Conservation (phyloP, 2,329 filamentous ascomycete genomes). For the Teratosphaeriaceae sp. region DNA sequence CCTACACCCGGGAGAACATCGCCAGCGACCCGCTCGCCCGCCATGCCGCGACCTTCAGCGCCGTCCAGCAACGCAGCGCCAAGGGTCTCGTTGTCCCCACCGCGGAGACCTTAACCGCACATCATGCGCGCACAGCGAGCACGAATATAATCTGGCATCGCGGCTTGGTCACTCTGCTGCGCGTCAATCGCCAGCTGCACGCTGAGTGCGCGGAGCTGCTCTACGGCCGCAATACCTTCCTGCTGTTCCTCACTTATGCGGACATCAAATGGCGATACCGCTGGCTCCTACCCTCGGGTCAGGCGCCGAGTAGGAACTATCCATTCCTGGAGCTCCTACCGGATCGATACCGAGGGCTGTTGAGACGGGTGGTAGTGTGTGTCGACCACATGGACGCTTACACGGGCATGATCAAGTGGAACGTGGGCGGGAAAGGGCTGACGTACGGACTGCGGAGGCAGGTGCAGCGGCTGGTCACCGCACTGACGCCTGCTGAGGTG, state of each 20-base stretch:
- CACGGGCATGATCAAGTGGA: conserved; percentile 47
- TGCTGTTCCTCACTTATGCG: conserved; percentile 39
- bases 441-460: conserved; percentile 36
- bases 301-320: conserved; percentile 35
- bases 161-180: conserved; percentile 35
- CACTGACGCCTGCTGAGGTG: conserved; percentile 23
- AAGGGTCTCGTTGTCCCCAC: conserved; percentile 21
- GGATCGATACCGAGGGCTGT: conserved; percentile 33
- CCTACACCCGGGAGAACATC: conserved; percentile 29
- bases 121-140: background rate
- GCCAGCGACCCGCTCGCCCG: conserved; percentile 19
- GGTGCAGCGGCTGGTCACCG: conserved; percentile 35
- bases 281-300: conserved; percentile 35
- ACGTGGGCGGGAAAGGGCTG: conserved; percentile 40
- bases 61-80: conserved; percentile 21
- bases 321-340: conserved; percentile 38
- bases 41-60: conserved; percentile 25
- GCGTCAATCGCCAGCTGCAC: conserved; percentile 36
- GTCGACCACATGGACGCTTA: conserved; percentile 45
- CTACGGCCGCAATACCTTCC: conserved; percentile 42
- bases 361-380: conserved; percentile 38
- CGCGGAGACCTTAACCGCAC: background rate
- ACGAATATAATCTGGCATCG: conserved; percentile 35
- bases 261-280: conserved; percentile 39
- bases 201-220: conserved; percentile 39